Conservation (phyloP, 257 asterid species). For the Scutellaria barbata region DNA sequence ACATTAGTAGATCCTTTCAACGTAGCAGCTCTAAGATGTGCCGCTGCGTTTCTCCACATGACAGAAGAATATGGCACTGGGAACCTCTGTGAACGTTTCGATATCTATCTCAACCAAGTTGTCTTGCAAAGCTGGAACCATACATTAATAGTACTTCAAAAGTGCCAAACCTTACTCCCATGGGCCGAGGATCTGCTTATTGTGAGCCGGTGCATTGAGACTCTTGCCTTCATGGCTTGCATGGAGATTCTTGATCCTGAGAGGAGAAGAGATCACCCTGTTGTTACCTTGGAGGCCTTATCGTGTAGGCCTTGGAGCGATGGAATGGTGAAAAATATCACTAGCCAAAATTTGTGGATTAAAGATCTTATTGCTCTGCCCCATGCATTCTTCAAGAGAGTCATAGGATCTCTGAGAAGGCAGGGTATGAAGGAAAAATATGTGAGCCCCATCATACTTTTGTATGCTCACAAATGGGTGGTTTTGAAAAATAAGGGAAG, state of each 20-base stretch:
- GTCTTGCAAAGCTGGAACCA: slow-evolving; percentile 73
- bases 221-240: slow-evolving; percentile 85
- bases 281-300: slow-evolving; percentile 52
- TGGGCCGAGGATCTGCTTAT: slow-evolving; percentile 67
- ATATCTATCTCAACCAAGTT: slow-evolving; percentile 73
- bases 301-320: slow-evolving; percentile 49
- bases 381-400: slow-evolving; percentile 60
- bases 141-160: slow-evolving; percentile 64
- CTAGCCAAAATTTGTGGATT: slow-evolving; percentile 64
- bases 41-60: slow-evolving; percentile 59
- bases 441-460: slow-evolving; percentile 64
- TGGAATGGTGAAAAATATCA: slow-evolving; percentile 43
- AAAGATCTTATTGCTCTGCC: slow-evolving; percentile 68
- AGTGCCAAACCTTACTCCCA: slow-evolving; percentile 61
- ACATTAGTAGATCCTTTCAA: slow-evolving; percentile 63
- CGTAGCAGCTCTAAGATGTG: slow-evolving; percentile 70
- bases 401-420: slow-evolving; percentile 68
- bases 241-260: slow-evolving; percentile 92
- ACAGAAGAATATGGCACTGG: slow-evolving; percentile 30
- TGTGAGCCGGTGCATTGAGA: slow-evolving; percentile 77
- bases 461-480: slow-evolving; percentile 60
- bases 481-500: neutral
- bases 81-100: slow-evolving; percentile 67
- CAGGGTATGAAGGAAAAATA: slow-evolving; percentile 83
- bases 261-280: slow-evolving; percentile 65